Base-by-base conservation (phyloP, 2,329 filamentous ascomycete species). In the Coleophoma eucalyptorum region DNA sequence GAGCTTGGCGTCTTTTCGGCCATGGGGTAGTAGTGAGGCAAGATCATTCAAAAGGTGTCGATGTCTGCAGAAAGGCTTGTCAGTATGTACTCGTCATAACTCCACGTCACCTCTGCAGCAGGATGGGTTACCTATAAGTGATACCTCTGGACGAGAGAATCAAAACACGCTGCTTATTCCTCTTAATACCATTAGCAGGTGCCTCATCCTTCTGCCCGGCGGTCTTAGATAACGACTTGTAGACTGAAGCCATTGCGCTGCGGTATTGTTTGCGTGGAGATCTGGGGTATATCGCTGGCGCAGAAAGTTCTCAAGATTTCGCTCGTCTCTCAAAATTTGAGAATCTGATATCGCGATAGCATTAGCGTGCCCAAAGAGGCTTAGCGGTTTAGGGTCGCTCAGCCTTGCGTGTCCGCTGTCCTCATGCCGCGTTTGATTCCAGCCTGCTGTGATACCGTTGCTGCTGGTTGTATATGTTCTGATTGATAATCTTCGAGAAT, bases 141-240 rank as follows among this genome's bases (percentile, higher is more conserved):
- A 97, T 90, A 57, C 94, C 94, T 74, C 94, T 80, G 20, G 92
- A 97, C 21, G 90, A 94, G 61, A 99, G 78, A 64, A 97, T 92
- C 57, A 99, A 77, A 48, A 97, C 89, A 63, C 91, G 78, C 70
- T 86, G 84, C 73, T 82, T 86, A 67, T 84, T 87, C 71, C 79
- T 87, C 66, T 73, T 78, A 43, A 73, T 62, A 52, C 74, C 76
- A 68, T 74, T 76, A 55, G 67, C 72, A 47, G 69, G 71, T 47
- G 65, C 73, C 43, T 82, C 77, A 46, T 71, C 65, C 49, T 75
- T 72, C 59, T 80, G 79, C 46, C 72, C 69, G 53, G 71, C 62
- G 59, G 72, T 70, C 69, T 87, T 89, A 5, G 84, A 86, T 48
- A 90, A 72, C 15, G 86, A 84, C 67, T 90, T 90, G 73, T 89